phyloP scores from a whole-genome alignment of 2,329 filamentous ascomycete species.

The Fusarium subtropicale region DNA sequence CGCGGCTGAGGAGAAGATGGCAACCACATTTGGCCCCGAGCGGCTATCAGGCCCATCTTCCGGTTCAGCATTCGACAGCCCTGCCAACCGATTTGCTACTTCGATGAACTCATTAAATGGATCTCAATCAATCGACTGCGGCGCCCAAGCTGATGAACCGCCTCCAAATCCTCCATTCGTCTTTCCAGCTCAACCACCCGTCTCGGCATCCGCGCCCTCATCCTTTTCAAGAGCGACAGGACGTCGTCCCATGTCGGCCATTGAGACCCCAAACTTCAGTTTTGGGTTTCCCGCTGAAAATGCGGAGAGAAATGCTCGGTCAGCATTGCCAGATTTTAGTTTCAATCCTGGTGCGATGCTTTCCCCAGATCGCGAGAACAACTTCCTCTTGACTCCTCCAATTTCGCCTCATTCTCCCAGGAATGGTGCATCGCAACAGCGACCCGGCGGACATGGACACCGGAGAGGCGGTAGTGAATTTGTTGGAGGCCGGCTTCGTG shows the following conservation, averaged over 20 bases:
- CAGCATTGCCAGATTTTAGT: slow-evolving; percentile 64
- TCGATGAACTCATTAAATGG: slow-evolving; percentile 36
- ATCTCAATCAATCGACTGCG: slow-evolving; percentile 28
- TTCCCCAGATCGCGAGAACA: slow-evolving; percentile 51
- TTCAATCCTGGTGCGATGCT: slow-evolving; percentile 67
- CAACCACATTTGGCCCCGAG: slow-evolving; percentile 55
- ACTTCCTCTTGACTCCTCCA: slow-evolving; percentile 64
- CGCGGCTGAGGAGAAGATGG: slow-evolving; percentile 61
- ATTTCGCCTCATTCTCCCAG: slow-evolving; percentile 65
- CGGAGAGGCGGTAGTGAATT: slow-evolving; percentile 87
- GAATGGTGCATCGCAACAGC: slow-evolving; percentile 66
- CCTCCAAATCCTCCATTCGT: slow-evolving; percentile 73
- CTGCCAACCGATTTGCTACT: slow-evolving; percentile 42
- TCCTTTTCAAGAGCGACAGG: slow-evolving; percentile 61
- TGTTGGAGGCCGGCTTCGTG: slow-evolving; percentile 76
- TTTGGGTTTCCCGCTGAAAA: slow-evolving; percentile 49
- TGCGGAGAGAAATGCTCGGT: slow-evolving; percentile 43
- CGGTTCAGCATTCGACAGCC: slow-evolving; percentile 43
- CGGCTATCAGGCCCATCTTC: slow-evolving; percentile 50
- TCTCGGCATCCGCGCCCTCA: slow-evolving; percentile 59
- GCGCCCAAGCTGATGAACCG: slow-evolving; percentile 48
- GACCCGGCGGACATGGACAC: slow-evolving; percentile 76
- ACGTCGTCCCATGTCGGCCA: slow-evolving; percentile 65
- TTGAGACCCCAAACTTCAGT: slow-evolving; percentile 57
- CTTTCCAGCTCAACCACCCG: slow-evolving; percentile 66